Evolutionary conservation across 305 asterid species (phyloP).

Genomic region (Salvia sclarea): DNA sequence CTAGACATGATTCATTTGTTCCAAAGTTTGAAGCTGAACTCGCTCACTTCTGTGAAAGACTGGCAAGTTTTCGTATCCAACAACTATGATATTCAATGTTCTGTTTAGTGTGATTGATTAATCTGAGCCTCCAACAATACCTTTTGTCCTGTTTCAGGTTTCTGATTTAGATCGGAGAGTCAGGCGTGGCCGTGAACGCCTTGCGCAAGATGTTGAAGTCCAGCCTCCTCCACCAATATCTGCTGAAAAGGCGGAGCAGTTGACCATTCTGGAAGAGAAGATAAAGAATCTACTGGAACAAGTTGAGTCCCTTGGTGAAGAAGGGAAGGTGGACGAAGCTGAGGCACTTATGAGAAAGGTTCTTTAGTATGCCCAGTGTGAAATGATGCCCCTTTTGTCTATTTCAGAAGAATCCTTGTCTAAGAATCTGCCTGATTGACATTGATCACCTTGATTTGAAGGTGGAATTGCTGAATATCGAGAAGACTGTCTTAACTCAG

Average conservation of each 20-base stretch:
- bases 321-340: conserved; percentile 97
- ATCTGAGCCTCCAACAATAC: conserved; percentile 1
- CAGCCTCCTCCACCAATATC: conserved; percentile 93
- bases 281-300: conserved; percentile 93
- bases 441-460: conserved; percentile 32
- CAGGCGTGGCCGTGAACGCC: conserved; percentile 94
- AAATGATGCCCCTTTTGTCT: background rate
- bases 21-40: conserved; percentile 95
- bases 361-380: conserved; percentile 3
- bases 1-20: conserved; percentile 78
- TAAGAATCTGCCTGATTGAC: conserved; percentile 2
- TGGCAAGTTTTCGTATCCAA: conserved; percentile 56
- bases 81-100: conserved; percentile 17
- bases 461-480: conserved; percentile 88
- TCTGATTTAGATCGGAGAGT: conserved; percentile 91
- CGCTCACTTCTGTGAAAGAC: conserved; percentile 86
- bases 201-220: conserved; percentile 84
- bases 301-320: conserved; percentile 98
- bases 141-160: conserved; percentile 51
- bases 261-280: conserved; percentile 87
- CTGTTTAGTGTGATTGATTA: conserved; percentile 9
- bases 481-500: conserved; percentile 78
- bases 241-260: conserved; percentile 88
- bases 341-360: conserved; percentile 99
- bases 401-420: background rate